A percentile compares a stretch with the other conserved stretches of the same genome.
Evolutionary conservation across 257 asterid species (phyloP).

Genomic region (Solanum verrucosum): DNA sequence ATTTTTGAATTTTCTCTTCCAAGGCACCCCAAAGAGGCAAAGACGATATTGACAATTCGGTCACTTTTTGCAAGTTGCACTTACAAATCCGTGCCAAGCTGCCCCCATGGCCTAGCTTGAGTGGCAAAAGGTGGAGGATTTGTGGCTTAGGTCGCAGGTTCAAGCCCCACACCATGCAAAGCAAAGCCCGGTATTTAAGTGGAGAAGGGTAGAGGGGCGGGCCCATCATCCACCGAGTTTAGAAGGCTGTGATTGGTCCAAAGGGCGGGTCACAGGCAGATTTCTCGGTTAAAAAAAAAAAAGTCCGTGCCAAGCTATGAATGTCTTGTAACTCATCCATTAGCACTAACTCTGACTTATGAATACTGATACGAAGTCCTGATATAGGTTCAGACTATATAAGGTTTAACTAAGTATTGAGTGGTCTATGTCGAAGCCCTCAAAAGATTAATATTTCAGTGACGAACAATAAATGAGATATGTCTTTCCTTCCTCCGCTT

Average conservation of each 20-base stretch:
- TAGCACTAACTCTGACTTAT: not conserved
- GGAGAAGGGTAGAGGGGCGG: too few species aligned
- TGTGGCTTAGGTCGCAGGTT: too few species aligned
- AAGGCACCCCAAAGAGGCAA: not conserved
- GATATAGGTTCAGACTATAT: not conserved
- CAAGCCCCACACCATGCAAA: too few species aligned
- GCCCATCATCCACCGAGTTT: too few species aligned
- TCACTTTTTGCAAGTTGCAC: not conserved
- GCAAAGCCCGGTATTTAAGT: too few species aligned
- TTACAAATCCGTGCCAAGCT: not conserved
- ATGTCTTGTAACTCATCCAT: not conserved
- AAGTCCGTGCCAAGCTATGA: not conserved
- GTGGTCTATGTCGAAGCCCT: not conserved
- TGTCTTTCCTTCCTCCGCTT: not conserved
- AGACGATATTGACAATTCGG: not conserved
- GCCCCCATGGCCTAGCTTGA: too few species aligned
- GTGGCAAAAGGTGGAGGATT: too few species aligned
- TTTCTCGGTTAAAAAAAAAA: too few species aligned
- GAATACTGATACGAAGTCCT: not conserved
- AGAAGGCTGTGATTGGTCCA: too few species aligned
- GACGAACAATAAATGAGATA: not conserved
- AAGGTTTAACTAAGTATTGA: not conserved
- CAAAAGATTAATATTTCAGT: not conserved
- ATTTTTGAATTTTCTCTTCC: not conserved
- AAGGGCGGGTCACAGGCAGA: too few species aligned